Evolutionary conservation across 768 basidiomycete species (phyloP).

Genomic region (Nidularia sp.): DNA sequence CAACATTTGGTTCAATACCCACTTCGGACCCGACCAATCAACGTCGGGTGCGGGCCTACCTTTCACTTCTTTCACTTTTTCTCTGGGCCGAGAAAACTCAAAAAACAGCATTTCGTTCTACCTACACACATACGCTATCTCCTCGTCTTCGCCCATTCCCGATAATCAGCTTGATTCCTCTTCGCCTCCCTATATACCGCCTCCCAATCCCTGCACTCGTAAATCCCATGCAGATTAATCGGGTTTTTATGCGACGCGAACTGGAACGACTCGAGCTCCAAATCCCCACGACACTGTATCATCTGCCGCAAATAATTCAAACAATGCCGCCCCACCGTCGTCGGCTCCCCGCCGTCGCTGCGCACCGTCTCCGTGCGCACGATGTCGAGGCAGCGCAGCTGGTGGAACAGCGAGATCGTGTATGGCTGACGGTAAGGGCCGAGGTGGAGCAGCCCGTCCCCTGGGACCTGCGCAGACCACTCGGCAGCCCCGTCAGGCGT

Average conservation of each 20-base stretch:
- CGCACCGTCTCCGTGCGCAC: conserved; percentile 24
- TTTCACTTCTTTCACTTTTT: too few relatives aligned
- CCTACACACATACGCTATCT: too few relatives aligned
- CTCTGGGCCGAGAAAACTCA: too few relatives aligned
- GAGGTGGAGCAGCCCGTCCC: conserved; percentile 24
- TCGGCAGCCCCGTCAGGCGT: conserved; percentile 19
- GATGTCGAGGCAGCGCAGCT: conserved; percentile 29
- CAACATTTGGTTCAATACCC: too few relatives aligned
- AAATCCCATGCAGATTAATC: conserved; percentile 22
- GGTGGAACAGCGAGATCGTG: conserved; percentile 30
- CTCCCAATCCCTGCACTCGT: conserved; percentile 30
- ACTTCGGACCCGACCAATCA: too few relatives aligned
- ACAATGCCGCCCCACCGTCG: conserved; percentile 20
- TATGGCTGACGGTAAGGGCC: conserved; percentile 24
- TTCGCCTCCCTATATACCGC: conserved; percentile 22
- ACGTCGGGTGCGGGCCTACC: too few relatives aligned
- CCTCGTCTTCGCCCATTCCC: conserved; percentile 8
- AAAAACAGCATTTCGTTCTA: too few relatives aligned
- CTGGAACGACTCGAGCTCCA: conserved; percentile 24
- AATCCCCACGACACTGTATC: conserved; percentile 25
- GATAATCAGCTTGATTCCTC: conserved; percentile 18
- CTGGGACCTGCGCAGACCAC: conserved; percentile 25
- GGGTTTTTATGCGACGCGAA: conserved; percentile 25
- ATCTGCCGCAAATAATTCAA: conserved; percentile 29
- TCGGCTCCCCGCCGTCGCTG: conserved; percentile 8